These are phyloP conservation scores for Cercospora citrullina DNA, from an alignment of 2,329 filamentous ascomycete genomes.

Conservation along the genomic window DNA sequence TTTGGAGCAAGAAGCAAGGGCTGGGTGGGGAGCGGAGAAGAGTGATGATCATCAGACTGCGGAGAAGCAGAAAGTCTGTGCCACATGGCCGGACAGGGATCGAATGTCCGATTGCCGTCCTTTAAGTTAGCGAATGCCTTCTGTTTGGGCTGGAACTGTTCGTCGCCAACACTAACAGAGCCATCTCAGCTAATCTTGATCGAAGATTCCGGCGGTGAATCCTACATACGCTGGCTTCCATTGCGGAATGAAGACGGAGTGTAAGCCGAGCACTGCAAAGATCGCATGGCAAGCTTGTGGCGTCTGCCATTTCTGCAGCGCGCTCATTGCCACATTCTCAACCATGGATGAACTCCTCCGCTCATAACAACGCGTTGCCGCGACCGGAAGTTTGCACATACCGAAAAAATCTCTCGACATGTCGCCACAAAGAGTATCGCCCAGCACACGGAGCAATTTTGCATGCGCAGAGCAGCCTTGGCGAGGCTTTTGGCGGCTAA, in stretches of 20 bases:
- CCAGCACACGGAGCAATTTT: neutral
- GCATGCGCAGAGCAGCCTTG: neutral
- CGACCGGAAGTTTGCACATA: no score
- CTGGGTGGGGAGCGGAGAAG: neutral
- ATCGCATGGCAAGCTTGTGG: no score
- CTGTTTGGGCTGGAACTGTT: neutral
- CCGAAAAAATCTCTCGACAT: no score
- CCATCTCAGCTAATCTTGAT: neutral
- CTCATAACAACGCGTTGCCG: no score
- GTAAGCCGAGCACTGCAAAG: no score
- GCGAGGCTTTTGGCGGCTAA: neutral
- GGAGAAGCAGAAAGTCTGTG: constrained; percentile 6
- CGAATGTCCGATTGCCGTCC: neutral
- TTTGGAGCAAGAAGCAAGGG: neutral
- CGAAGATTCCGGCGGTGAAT: no score
- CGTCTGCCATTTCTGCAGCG: no score
- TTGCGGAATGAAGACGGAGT: no score
- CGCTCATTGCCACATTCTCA: no score
- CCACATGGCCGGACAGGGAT: neutral
- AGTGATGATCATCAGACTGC: neutral
- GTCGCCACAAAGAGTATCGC: no score
- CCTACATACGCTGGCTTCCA: neutral
- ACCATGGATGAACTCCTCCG: no score
- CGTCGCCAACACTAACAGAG: neutral
- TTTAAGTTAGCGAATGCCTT: neutral